phyloP scores from a whole-genome alignment of 257 asterid species.

The Solanum boliviense region DNA sequence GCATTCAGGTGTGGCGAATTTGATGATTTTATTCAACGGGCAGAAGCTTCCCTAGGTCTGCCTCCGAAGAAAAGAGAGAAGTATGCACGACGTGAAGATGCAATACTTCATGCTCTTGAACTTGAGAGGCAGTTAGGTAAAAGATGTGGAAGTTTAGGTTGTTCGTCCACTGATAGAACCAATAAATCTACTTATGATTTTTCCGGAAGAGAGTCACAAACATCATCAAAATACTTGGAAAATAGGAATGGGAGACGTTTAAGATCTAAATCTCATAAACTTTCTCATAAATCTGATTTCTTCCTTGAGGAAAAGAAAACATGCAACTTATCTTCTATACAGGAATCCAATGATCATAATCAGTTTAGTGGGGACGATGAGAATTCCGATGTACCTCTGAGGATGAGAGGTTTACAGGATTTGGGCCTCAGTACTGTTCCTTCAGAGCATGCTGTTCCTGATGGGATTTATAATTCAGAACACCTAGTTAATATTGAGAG shows the following conservation, averaged over 20 bases:
- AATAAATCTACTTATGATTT: constrained; percentile 34
- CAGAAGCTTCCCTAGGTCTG: constrained; percentile 85
- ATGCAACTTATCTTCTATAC: constrained; percentile 20
- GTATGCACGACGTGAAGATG: constrained; percentile 98
- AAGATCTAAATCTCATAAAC: constrained; percentile 22
- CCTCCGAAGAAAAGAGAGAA: constrained; percentile 97
- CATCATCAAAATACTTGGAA: constrained; percentile 35
- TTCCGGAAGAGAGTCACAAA: constrained; percentile 5
- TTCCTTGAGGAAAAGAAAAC: constrained; percentile 29
- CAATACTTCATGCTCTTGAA: constrained; percentile 95
- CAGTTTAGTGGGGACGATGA: constrained; percentile 57
- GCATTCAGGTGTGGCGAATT: constrained; percentile 95
- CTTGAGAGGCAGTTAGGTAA: constrained; percentile 71
- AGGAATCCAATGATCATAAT: constrained; percentile 31
- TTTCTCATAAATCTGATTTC: constrained; percentile 26
- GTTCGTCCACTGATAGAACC: constrained; percentile 33
- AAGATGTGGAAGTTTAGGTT: constrained; percentile 53
- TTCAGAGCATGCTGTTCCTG: constrained; percentile 19
- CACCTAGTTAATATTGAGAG: constrained; percentile 1
- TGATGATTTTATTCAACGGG: constrained; percentile 88
- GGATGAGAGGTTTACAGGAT: constrained; percentile 87
- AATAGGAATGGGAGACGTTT: constrained; percentile 29
- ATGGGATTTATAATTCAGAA: constrained; percentile 12
- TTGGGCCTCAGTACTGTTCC: constrained; percentile 58
- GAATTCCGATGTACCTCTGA: constrained; percentile 39